phyloP scores from a whole-genome alignment of 1,139 yeast species.

The Hansenula lynferdii region DNA sequence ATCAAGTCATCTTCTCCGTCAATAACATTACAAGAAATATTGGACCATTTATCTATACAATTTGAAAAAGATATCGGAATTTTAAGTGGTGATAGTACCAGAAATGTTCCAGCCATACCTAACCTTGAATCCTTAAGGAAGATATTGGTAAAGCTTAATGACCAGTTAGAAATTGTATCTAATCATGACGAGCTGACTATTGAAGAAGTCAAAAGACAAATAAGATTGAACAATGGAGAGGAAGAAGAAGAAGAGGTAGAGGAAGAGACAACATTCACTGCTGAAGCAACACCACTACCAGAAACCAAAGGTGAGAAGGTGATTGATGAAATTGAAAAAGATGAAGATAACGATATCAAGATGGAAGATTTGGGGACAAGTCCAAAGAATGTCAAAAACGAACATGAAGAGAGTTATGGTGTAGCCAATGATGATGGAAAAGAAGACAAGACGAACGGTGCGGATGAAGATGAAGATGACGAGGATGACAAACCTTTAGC shows the following conservation, averaged over 20 bases:
- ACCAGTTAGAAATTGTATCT: conserved; percentile 44
- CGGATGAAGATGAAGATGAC: conserved; percentile 2
- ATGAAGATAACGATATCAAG: conserved; percentile 11
- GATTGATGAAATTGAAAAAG: conserved; percentile 10
- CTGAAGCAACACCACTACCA: conserved; percentile 7
- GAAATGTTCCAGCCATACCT: conserved; percentile 41
- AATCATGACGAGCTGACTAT: conserved; percentile 38
- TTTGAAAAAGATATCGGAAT: conserved; percentile 58
- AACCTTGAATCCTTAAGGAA: conserved; percentile 43
- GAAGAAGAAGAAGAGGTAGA: conserved; percentile 12
- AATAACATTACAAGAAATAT: conserved; percentile 43
- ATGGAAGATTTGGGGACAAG: conserved; percentile 13
- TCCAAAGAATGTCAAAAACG: conserved; percentile 11
- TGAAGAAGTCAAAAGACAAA: conserved; percentile 11
- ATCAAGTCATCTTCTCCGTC: conserved; percentile 26
- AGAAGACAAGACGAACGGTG: conserved; percentile 8
- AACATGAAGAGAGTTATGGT: conserved; percentile 2
- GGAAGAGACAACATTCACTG: conserved; percentile 1
- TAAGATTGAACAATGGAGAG: conserved; percentile 12
- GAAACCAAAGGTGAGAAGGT: conserved; percentile 10
- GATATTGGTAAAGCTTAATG: conserved; percentile 42
- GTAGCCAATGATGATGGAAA: conserved; percentile 2
- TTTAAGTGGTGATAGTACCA: conserved; percentile 52
- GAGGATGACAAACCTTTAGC: neutral
- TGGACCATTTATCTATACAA: conserved; percentile 46